These are phyloP conservation scores for Daldinia grandis DNA, from an alignment of 495 filamentous ascomycete genomes.

Conservation along the genomic window DNA sequence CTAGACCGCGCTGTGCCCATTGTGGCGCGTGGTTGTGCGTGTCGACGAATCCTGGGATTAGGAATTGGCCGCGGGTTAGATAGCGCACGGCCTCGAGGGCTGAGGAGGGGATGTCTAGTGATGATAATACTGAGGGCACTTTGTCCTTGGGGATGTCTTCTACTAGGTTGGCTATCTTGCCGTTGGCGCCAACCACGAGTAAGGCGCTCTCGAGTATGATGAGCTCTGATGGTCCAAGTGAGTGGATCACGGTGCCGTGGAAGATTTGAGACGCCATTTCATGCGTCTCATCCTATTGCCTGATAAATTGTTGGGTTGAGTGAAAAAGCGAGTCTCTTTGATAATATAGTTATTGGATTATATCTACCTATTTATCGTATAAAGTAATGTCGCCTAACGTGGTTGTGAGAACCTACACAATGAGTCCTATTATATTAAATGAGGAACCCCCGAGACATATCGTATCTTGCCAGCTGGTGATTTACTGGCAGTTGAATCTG, in stretches of 20 bases:
- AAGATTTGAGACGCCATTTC: conserved; percentile 47
- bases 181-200: conserved; percentile 52
- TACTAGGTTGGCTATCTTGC: conserved; percentile 53
- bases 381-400: not conserved
- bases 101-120: conserved; percentile 20
- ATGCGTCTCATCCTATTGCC: not conserved
- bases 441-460: not conserved
- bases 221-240: conserved; percentile 49
- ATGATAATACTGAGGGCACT: conserved; percentile 7
- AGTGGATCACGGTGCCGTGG: conserved; percentile 64
- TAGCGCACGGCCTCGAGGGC: conserved; percentile 41
- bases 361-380: not conserved
- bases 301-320: too few species aligned
- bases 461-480: not conserved
- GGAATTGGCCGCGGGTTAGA: conserved; percentile 60
- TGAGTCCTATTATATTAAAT: not conserved
- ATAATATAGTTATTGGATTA: not conserved
- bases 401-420: not conserved
- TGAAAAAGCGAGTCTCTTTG: not conserved
- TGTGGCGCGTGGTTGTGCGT: conserved; percentile 74
- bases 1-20: conserved; percentile 67
- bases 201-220: conserved; percentile 59
- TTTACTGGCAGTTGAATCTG: not conserved
- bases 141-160: conserved; percentile 17
- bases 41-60: conserved; percentile 70